phyloP scores from a whole-genome alignment of 2,329 filamentous ascomycete genomes.

The Coniochaeta ligniaria region DNA sequence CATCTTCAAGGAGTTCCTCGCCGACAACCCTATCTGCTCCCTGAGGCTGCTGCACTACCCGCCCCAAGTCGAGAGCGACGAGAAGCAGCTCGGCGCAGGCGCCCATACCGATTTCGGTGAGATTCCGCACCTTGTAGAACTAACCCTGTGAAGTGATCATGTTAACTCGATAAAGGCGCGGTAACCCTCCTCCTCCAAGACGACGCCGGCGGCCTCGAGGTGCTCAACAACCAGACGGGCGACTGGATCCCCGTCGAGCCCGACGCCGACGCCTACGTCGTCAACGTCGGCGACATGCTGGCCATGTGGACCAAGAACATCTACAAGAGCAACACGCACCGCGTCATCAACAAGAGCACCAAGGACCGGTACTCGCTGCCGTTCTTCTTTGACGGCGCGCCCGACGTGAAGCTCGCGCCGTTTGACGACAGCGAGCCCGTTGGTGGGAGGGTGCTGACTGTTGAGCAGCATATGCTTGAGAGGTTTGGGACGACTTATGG shows the following conservation, averaged over 20 bases:
- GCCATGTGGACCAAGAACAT: constrained; percentile 41
- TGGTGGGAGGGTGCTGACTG: constrained; percentile 16
- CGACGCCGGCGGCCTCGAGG: constrained; percentile 40
- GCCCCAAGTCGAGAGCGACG: constrained; percentile 24
- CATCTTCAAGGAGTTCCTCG: constrained; percentile 34
- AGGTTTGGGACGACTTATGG: constrained; percentile 10
- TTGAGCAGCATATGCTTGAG: constrained; percentile 24
- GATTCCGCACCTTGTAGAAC: constrained; percentile 34
- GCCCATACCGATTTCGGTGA: constrained; percentile 50
- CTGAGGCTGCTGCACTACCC: constrained; percentile 43
- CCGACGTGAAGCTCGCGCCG: constrained; percentile 27
- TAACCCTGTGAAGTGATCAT: too few species aligned
- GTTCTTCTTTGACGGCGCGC: constrained; percentile 48
- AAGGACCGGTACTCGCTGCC: constrained; percentile 48
- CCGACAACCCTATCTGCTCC: constrained; percentile 32
- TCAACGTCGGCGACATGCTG: constrained; percentile 45
- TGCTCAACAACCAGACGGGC: constrained; percentile 33
- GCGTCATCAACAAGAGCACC: constrained; percentile 45
- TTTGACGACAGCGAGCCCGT: constrained; percentile 20
- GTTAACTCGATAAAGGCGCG: constrained; percentile 13
- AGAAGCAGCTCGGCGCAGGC: constrained; percentile 28
- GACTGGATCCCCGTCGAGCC: constrained; percentile 38
- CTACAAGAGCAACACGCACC: constrained; percentile 46
- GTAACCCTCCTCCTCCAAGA: constrained; percentile 50
- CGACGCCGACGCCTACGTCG: constrained; percentile 37